A percentile compares a stretch with the other conserved stretches of the same genome.
Evolutionary conservation across 345 rosid genomes (phyloP).

Genomic region (Gossypium ekmanianum): DNA sequence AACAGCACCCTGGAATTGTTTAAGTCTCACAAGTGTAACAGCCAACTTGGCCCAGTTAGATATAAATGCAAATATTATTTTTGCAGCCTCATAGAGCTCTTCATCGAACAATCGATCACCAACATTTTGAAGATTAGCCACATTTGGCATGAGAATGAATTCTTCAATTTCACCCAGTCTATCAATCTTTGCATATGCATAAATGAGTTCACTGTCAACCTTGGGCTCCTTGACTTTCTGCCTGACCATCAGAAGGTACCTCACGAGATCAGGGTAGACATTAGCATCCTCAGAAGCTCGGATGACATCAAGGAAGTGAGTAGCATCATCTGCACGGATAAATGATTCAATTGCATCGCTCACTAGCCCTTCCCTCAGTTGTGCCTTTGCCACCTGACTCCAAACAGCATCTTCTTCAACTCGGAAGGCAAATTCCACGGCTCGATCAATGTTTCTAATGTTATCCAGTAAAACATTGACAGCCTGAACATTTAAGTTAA

Average conservation of each 20-base stretch:
- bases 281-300: slow-evolving; percentile 66
- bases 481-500: slow-evolving; percentile 73
- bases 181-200: slow-evolving; percentile 96
- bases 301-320: slow-evolving; percentile 73
- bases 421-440: slow-evolving; percentile 97
- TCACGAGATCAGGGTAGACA: slow-evolving; percentile 91
- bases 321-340: slow-evolving; percentile 89
- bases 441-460: slow-evolving; percentile 68
- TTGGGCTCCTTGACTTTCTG: slow-evolving; percentile 92
- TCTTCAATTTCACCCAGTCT: slow-evolving; percentile 87
- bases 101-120: slow-evolving; percentile 94
- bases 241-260: slow-evolving; percentile 95
- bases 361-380: slow-evolving; percentile 91
- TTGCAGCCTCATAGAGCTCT: slow-evolving; percentile 89
- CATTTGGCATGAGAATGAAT: slow-evolving; percentile 96
- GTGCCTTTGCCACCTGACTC: slow-evolving; percentile 96
- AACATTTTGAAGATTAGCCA: slow-evolving; percentile 89
- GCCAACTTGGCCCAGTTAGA: slow-evolving; percentile 99
- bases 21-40: slow-evolving; percentile 82
- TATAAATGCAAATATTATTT: slow-evolving; percentile 83
- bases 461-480: slow-evolving; percentile 69
- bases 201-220: slow-evolving; percentile 91
- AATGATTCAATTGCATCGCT: slow-evolving; percentile 96
- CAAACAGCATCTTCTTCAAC: slow-evolving; percentile 97
- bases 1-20: slow-evolving; percentile 98